Evolutionary conservation across 148 eudicot genomes (phyloP), one percentile per base, ranked within the genome.

Genomic region (Heliamphora exappendiculata): DNA sequence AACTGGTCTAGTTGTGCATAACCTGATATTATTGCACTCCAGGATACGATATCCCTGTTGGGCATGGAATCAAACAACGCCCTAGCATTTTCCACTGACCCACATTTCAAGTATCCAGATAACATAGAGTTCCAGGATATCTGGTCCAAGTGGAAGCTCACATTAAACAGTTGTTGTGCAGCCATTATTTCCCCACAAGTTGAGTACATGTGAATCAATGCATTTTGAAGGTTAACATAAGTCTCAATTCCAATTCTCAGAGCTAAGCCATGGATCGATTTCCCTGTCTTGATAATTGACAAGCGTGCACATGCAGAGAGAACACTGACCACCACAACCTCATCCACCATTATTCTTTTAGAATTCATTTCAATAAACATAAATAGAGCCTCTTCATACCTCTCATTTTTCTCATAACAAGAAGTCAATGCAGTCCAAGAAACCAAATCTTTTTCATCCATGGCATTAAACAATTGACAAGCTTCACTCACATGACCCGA

Each of bases 21-120:
- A 57, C 97, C 91, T 28, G 97, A 86, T 69, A 91, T 87, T 88
- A 91, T 85, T 58, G 90, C 86, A 79, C 88, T 84, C 97, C 97
- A 91, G 39, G 97, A 85, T 47, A 89, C 87, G n/a, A 82, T 75
- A 83, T 91, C 97, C 85, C 79, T 91, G 67, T 82, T 85, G 41
- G 87, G 88, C 92, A 91, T 89, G 22, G 69, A 50, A 80, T 91
- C 83, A 78, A 91, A 91, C 28, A 91, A 78, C 65, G 57, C 78
- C 39, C 82, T 79, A 34, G 90, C 93, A 37, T 76, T 81, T 41
- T 84, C 89, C 9, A 85, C 49, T 54, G 70, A 79, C 20, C 90
- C 88, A 68, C 87, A 84, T 75, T 86, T 87, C 69, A 85, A 62
- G n/a, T n/a, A n/a, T n/a, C n/a, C n/a, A n/a, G n/a, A n/a, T n/a